A percentile compares a stretch with the other conserved stretches of the same genome.
Evolutionary conservation across 805 yeast genomes (phyloP).

Genomic region (Kuraishia capsulata): DNA sequence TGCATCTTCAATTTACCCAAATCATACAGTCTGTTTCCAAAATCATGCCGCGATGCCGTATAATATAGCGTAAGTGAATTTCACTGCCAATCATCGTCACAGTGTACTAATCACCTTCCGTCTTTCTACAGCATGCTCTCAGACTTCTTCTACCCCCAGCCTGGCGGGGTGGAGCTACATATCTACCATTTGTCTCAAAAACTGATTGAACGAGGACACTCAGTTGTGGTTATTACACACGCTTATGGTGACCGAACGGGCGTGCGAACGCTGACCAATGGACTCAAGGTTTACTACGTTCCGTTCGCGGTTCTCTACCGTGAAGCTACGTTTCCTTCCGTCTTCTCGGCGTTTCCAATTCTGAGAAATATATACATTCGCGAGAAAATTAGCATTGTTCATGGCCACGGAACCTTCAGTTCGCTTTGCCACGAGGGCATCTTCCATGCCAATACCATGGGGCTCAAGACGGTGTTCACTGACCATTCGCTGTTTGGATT

Average conservation of each 20-base stretch:
- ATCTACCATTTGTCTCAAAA: conserved; percentile 85
- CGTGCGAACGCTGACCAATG: conserved; percentile 75
- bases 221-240: conserved; percentile 83
- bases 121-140: conserved; percentile 55
- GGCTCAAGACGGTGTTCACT: conserved; percentile 82
- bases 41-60: conserved; percentile 11
- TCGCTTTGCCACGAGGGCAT: conserved; percentile 84
- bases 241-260: conserved; percentile 80
- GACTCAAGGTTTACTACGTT: conserved; percentile 85
- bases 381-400: conserved; percentile 82
- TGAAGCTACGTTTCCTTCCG: conserved; percentile 81
- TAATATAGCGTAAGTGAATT: conserved; percentile 21
- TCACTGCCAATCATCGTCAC: not conserved
- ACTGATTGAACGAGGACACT: conserved; percentile 71
- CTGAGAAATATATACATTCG: conserved; percentile 77
- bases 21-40: too few relatives aligned
- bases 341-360: conserved; percentile 80
- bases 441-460: conserved; percentile 90
- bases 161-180: conserved; percentile 97
- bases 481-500: conserved; percentile 96
- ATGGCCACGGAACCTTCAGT: conserved; percentile 90
- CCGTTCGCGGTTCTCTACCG: conserved; percentile 78
- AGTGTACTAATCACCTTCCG: too few relatives aligned
- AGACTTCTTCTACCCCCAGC: conserved; percentile 96
- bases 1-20: too few relatives aligned